Percentiles rank a stretch among this genome's conserved stretches.
phyloP scores from a whole-genome alignment of 345 rosid species.

The Euphorbia pulcherrima region DNA sequence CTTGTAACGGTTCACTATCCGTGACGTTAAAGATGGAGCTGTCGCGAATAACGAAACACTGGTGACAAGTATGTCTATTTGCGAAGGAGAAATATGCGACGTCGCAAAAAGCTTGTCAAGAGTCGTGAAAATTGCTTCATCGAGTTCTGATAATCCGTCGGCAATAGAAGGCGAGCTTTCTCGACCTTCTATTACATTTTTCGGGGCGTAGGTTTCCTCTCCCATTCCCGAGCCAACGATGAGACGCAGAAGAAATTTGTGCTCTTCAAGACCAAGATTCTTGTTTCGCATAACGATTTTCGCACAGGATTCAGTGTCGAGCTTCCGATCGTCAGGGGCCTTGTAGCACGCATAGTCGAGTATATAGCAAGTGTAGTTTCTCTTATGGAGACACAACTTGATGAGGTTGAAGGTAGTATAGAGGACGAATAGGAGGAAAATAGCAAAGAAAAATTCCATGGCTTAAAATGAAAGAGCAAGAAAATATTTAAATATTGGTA shows the following conservation, averaged over 20 bases:
- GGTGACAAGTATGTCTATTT: constrained; percentile 28
- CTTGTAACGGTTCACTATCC: constrained; percentile 29
- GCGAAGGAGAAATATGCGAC: constrained; percentile 20
- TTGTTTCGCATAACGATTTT: constrained; percentile 12
- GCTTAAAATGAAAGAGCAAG: background rate
- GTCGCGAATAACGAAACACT: constrained; percentile 23
- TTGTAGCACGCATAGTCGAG: constrained; percentile 23
- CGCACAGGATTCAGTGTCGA: constrained; percentile 7
- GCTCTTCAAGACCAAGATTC: constrained; percentile 12
- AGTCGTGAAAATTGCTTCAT: constrained; percentile 14
- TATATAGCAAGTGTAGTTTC: constrained; percentile 16
- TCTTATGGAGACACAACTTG: background rate
- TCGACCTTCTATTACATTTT: constrained; percentile 26
- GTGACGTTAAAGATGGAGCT: constrained; percentile 25
- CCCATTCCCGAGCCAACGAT: constrained; percentile 24
- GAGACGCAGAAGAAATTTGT: constrained; percentile 19
- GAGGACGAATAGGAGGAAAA: background rate
- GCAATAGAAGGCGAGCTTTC: constrained; percentile 12
- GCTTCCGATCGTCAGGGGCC: constrained; percentile 15
- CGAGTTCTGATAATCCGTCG: constrained; percentile 22
- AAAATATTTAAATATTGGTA: no score
- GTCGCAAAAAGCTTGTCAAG: constrained; percentile 25
- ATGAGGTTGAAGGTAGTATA: background rate
- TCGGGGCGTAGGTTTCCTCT: constrained; percentile 21
- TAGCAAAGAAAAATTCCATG: constrained; percentile 4